Evolutionary conservation across 192 early-diverging fungal species (phyloP), one percentile per base, ranked within the genome.

Genomic region (Helicostylum pulchrum): DNA sequence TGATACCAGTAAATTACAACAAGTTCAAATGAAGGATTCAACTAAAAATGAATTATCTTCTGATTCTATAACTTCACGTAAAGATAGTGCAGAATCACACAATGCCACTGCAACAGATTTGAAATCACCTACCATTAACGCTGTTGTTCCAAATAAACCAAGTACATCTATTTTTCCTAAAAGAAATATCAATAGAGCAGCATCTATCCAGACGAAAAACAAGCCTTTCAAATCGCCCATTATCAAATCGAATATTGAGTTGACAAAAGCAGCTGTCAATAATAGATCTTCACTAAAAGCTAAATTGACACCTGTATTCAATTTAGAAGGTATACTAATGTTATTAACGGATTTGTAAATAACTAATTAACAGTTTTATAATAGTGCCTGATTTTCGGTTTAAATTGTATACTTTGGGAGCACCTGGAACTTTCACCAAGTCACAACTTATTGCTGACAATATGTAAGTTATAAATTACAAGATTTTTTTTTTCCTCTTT

Each of bases 191-290:
- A 5, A 14, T 9, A 1, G 54, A 17, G 0, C 31, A 21, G 42
- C 42, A 6, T 21, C 2, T 21, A 10, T 36, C 1, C 4, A 4
- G 15, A 48, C 2, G 17, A 49, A 64, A n/a, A 30, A 31, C 17
- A 70, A 70, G 15, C 68, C 68, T 0, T 70, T 70, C 31, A 70
- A 57, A 36, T 70, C 68, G 12, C 68, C 68, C 23, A 50, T 57
- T 12, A 61, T 70, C 7, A 19, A 62, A 20, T 56, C 55, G 5
- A 51, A 64, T 1, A 6, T 70, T 10, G 53, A n/a, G 12, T 47
- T 48, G 12, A 57, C 68, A 55, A 57, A 51, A 42, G 51, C 55
- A 15, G 68, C 52, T n/a, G 44, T 57, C 1, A n/a, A 57, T 12
- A 42, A 26, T 10, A 62, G 20, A 48, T n/a, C 31, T 4, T 39